Evolutionary conservation across 2,329 filamentous ascomycete species (phyloP).

Genomic region (Stemphylium beticola): DNA sequence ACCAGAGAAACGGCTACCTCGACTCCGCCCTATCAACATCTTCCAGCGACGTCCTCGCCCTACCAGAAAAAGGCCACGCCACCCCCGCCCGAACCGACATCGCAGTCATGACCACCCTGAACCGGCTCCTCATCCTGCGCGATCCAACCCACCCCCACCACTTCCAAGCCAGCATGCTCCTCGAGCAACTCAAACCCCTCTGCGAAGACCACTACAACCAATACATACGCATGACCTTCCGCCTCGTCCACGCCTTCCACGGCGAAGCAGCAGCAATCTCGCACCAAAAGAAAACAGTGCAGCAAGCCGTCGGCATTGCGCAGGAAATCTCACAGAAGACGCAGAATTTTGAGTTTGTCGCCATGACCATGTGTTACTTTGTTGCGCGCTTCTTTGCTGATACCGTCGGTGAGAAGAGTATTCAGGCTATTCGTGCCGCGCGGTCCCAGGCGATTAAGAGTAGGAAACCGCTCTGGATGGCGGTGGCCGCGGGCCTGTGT

Average conservation of each 20-base stretch:
- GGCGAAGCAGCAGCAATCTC: slow-evolving; percentile 70
- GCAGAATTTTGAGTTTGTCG: slow-evolving; percentile 79
- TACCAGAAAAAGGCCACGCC: slow-evolving; percentile 47
- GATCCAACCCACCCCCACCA: slow-evolving; percentile 53
- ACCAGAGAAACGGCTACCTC: slow-evolving; percentile 78
- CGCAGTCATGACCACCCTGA: slow-evolving; percentile 56
- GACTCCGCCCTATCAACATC: slow-evolving; percentile 72
- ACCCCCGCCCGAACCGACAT: slow-evolving; percentile 49
- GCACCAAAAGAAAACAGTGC: slow-evolving; percentile 78
- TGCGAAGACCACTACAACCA: slow-evolving; percentile 73
- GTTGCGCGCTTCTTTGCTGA: slow-evolving; percentile 80
- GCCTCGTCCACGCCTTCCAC: slow-evolving; percentile 72
- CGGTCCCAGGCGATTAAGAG: slow-evolving; percentile 31
- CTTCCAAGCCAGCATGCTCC: slow-evolving; percentile 62
- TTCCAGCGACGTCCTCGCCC: slow-evolving; percentile 64
- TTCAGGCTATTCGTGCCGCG: slow-evolving; percentile 53
- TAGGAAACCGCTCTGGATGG: slow-evolving; percentile 37
- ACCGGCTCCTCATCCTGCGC: slow-evolving; percentile 56
- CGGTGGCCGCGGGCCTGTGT: slow-evolving; percentile 40
- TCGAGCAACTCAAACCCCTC: slow-evolving; percentile 70
- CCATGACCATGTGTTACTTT: slow-evolving; percentile 85
- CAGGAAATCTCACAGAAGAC: slow-evolving; percentile 72
- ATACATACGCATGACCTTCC: slow-evolving; percentile 78
- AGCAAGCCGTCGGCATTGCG: slow-evolving; percentile 59
- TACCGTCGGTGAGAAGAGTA: slow-evolving; percentile 70